A percentile compares a stretch with the other conserved stretches of the same genome.
Conservation (phyloP, 306 rosid genomes). For the Heteromeles arbutifolia region DNA sequence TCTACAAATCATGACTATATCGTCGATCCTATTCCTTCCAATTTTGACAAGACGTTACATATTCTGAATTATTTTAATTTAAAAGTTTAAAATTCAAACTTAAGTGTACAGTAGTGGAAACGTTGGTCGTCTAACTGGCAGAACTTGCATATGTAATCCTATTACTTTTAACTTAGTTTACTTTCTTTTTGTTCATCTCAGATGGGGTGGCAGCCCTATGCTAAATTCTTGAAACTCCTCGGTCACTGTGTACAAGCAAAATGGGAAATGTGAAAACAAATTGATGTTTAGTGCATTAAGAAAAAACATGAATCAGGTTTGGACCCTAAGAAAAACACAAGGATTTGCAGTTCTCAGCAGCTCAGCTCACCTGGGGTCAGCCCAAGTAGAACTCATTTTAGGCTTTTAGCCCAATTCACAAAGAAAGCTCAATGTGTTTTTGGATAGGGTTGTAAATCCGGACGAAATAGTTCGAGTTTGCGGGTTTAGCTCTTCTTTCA, state of each 20-base stretch:
- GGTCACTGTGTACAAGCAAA: background rate
- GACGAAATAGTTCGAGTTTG: background rate
- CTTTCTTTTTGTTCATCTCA: no score
- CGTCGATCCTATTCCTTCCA: background rate
- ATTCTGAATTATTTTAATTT: no score
- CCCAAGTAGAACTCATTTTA: background rate
- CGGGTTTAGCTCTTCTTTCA: no score
- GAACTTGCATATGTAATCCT: no score
- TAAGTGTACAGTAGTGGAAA: background rate
- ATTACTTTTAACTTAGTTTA: no score
- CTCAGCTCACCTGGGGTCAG: background rate
- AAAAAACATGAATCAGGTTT: background rate
- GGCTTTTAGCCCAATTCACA: background rate
- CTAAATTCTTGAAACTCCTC: background rate
- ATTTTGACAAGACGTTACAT: background rate
- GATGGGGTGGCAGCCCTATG: no score
- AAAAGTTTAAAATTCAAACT: background rate
- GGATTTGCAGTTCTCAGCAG: background rate
- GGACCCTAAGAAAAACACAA: background rate
- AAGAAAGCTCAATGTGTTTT: background rate
- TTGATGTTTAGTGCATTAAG: background rate
- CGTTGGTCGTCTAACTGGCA: background rate
- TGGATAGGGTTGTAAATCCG: background rate
- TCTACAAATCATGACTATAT: background rate
- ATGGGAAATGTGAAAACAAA: background rate